A percentile compares a stretch with the other conserved stretches of the same genome.
phyloP scores from a whole-genome alignment of 306 rosid species.

The Vachellia pachyceras region DNA sequence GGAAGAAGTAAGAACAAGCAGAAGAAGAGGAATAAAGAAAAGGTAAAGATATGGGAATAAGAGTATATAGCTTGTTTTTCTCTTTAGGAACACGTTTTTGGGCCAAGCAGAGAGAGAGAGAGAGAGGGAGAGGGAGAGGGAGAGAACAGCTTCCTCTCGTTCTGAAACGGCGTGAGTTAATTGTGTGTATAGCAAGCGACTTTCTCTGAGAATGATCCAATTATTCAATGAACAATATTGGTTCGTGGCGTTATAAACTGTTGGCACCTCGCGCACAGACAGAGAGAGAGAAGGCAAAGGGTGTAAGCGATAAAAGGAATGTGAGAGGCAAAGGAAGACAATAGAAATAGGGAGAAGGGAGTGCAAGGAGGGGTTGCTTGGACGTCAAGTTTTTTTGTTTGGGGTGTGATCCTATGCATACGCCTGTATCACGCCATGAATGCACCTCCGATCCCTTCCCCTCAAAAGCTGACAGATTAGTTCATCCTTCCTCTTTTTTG shows the following conservation, averaged over 20 bases:
- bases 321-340: conserved; percentile 20
- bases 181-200: neutral
- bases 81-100: conserved; percentile 51
- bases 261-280: neutral
- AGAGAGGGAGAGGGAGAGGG: too few species aligned
- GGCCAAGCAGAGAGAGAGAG: neutral
- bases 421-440: conserved; percentile 39
- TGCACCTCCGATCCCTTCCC: too few species aligned
- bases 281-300: conserved; percentile 22
- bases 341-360: conserved; percentile 49
- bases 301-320: conserved; percentile 33
- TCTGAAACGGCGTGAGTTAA: neutral
- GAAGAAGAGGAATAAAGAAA: conserved; percentile 2
- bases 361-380: conserved; percentile 69
- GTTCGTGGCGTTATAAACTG: conserved; percentile 24
- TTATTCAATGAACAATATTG: neutral
- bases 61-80: conserved; percentile 30
- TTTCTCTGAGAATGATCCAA: conserved; percentile 14
- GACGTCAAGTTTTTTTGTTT: conserved; percentile 51
- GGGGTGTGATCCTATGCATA: too few species aligned
- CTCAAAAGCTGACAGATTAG: neutral
- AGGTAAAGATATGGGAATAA: neutral
- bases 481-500: neutral
- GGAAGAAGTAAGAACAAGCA: neutral
- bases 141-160: neutral